phyloP scores from a whole-genome alignment of 176 grass and related monocot species.

The Eragrostis curvula region DNA sequence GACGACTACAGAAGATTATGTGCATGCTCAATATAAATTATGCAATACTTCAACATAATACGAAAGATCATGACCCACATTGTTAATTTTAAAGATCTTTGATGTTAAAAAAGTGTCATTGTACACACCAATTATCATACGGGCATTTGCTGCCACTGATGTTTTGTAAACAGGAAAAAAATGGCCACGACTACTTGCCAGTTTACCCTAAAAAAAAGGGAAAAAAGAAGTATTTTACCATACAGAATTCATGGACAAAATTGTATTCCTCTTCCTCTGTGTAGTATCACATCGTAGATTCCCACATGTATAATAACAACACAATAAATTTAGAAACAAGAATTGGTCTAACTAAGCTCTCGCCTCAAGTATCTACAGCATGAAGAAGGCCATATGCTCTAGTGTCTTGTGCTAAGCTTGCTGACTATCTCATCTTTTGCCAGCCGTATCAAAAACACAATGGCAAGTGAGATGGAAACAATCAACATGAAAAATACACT shows the following conservation, averaged over 20 bases:
- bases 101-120: too few relatives aligned
- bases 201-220: too few relatives aligned
- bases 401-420: slow-evolving; percentile 51
- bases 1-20: too few relatives aligned
- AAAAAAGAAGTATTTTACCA: too few relatives aligned
- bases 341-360: slow-evolving; percentile 1
- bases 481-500: slow-evolving; percentile 93
- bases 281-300: background rate
- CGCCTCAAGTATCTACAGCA: slow-evolving; percentile 3
- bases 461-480: slow-evolving; percentile 74
- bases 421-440: slow-evolving; percentile 74
- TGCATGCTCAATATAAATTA: too few relatives aligned
- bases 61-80: too few relatives aligned
- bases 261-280: background rate
- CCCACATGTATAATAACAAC: background rate
- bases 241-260: background rate
- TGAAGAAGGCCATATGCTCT: slow-evolving; percentile 25
- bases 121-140: too few relatives aligned
- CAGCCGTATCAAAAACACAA: slow-evolving; percentile 79
- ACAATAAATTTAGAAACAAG: background rate
- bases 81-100: too few relatives aligned
- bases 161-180: too few relatives aligned
- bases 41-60: too few relatives aligned
- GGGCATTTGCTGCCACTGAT: too few relatives aligned
- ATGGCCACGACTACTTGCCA: too few relatives aligned